These are phyloP conservation scores for Penicillium fuscoglaucum DNA, from an alignment of 2,329 filamentous ascomycete genomes.

Conservation along the genomic window DNA sequence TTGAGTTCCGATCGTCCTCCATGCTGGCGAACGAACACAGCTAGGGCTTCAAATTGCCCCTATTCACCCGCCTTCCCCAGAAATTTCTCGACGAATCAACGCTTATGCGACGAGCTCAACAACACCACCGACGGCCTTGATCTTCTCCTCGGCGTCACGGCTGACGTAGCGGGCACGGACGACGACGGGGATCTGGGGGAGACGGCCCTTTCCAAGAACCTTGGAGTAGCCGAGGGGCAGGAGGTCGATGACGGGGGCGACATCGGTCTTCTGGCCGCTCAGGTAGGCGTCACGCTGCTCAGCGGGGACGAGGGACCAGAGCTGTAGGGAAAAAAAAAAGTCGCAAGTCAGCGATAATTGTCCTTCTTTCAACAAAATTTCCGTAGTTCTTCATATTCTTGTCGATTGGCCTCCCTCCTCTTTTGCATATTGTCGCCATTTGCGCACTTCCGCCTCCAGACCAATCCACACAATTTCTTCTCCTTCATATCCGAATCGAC, in stretches of 20 bases:
- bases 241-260: conserved; percentile 96
- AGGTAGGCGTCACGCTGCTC: conserved; percentile 95
- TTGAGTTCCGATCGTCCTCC: conserved; percentile 32
- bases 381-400: not conserved
- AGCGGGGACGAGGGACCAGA: conserved; percentile 90
- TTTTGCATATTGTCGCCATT: not conserved
- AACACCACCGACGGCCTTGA: conserved; percentile 95
- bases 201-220: conserved; percentile 95
- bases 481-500: conserved; percentile 9
- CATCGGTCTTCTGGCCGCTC: conserved; percentile 76
- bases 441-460: conserved; percentile 1
- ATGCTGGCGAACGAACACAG: conserved; percentile 30
- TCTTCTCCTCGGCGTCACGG: conserved; percentile 97
- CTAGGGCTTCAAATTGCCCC: conserved; percentile 30
- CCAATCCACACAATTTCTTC: conserved; percentile 8
- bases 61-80: conserved; percentile 31
- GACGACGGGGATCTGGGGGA: conserved; percentile 89
- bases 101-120: conserved; percentile 89
- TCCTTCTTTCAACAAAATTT: conserved; percentile 1
- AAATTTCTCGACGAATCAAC: conserved; percentile 29
- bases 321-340: conserved; percentile 52
- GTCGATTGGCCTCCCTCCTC: conserved; percentile 1
- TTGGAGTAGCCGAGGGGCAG: conserved; percentile 97
- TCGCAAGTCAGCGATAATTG: conserved; percentile 19
- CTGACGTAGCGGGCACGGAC: conserved; percentile 94